These are phyloP conservation scores for Osmozyma mogii DNA, from an alignment of 805 yeast species.

Conservation along the genomic window DNA sequence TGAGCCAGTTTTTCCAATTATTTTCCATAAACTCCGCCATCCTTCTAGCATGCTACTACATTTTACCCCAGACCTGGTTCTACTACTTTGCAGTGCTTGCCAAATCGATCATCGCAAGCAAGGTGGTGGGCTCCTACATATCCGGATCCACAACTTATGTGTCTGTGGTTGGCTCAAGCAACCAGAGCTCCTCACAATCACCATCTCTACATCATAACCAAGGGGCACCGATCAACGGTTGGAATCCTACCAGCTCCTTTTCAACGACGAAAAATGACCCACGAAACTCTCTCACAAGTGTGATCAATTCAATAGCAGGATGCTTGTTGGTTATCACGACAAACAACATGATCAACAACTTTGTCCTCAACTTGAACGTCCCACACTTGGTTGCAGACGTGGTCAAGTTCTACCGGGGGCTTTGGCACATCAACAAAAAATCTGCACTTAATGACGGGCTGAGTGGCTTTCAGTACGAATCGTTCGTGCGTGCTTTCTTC, in stretches of 20 bases:
- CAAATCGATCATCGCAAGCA: conserved; percentile 23
- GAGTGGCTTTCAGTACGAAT: not conserved
- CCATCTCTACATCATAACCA: conserved; percentile 4
- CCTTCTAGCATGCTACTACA: conserved; percentile 15
- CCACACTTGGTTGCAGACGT: conserved; percentile 1
- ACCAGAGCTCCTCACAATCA: conserved; percentile 7
- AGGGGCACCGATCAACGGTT: not conserved
- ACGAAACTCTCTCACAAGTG: conserved; percentile 6
- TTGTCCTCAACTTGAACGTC: conserved; percentile 3
- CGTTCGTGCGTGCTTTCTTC: not conserved
- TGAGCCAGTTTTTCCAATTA: conserved; percentile 15
- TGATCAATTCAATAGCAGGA: conserved; percentile 15
- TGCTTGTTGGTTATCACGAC: conserved; percentile 14
- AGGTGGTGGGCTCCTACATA: conserved; percentile 20
- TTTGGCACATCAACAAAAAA: no score
- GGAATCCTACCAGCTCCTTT: not conserved
- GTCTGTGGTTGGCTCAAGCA: conserved; percentile 10
- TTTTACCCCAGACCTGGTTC: conserved; percentile 14
- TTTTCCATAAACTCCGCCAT: conserved; percentile 18
- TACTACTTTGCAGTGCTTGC: conserved; percentile 21
- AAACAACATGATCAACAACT: conserved; percentile 12
- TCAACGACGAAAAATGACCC: not conserved
- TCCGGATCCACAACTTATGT: conserved; percentile 18
- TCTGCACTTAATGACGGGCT: not conserved
- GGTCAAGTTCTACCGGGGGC: conserved; percentile 2